Percentiles rank a stretch among this genome's conserved stretches.
phyloP scores from a whole-genome alignment of 2,329 filamentous ascomycete genomes.

The Clonostachys byssicola region DNA sequence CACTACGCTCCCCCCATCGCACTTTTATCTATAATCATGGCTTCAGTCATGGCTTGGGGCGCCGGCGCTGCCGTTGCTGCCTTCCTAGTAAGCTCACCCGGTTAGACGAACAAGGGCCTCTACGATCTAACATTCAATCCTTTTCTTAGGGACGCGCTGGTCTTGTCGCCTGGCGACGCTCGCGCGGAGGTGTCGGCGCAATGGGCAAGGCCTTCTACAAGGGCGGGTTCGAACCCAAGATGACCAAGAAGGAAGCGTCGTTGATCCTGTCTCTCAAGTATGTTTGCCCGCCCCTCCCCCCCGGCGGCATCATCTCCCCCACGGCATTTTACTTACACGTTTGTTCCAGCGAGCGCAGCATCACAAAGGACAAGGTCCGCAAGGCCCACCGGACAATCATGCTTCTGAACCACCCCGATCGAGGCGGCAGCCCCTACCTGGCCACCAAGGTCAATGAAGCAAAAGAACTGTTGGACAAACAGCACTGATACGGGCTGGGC shows the following conservation, averaged over 20 bases:
- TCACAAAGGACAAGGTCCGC: constrained; percentile 90
- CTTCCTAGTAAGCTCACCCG: constrained; percentile 35
- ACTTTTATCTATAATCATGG: constrained; percentile 20
- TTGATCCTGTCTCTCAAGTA: constrained; percentile 90
- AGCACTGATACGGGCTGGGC: constrained; percentile 15
- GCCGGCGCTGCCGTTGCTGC: constrained; percentile 45
- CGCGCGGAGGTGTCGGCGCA: constrained; percentile 70
- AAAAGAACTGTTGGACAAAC: constrained; percentile 92
- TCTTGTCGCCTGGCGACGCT: constrained; percentile 82
- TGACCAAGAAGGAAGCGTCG: constrained; percentile 88
- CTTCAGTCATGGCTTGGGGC: constrained; percentile 39
- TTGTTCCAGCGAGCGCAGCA: constrained; percentile 66
- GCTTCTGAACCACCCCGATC: constrained; percentile 96
- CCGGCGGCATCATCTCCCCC: neutral
- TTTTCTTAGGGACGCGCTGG: constrained; percentile 76
- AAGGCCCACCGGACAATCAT: constrained; percentile 95
- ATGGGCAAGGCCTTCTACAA: constrained; percentile 95
- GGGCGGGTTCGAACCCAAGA: constrained; percentile 93
- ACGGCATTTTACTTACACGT: neutral
- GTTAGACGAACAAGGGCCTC: neutral
- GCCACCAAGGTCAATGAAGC: constrained; percentile 98
- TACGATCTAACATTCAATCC: constrained; percentile 5
- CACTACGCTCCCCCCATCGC: neutral
- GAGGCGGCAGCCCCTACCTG: constrained; percentile 92
- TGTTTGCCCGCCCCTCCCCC: constrained; percentile 7